Evolutionary conservation across 371 early-diverging fungal genomes (phyloP), one percentile per base, ranked within the genome.

Genomic region (Lichtheimia ornata): DNA sequence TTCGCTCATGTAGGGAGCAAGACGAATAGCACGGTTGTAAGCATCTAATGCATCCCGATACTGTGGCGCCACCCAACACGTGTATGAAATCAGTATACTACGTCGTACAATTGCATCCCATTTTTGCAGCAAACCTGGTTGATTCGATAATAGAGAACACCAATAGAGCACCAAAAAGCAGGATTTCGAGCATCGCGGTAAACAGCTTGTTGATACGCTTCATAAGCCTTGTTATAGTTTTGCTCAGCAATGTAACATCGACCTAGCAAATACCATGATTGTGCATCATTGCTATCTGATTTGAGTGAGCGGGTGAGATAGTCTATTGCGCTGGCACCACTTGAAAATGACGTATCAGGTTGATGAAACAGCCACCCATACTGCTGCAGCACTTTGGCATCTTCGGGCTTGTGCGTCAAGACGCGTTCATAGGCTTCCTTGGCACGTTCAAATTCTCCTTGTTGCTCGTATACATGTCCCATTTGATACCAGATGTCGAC

Each of bases 131-230:
- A 9, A 28, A 61, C 61, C 61, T 95, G 99, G 62, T 91, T 93
- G 67, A 97, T 97, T 69, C 96, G 94, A 79, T 90, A 98, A 67
- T 99, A 99, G 0, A 99, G 81, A 0, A 98, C 96, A 58, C 99
- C 99, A 65, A 99, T 99, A 9, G 97, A 96, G 72, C 98, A 97
- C 99, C 99, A 99, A 70, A 96, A 97, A 3, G 91, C 91, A 1
- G 99, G 96, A 66, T 99, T 97, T 49, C 89, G 87, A 9, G 91
- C 90, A 68, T 99, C 98, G 22, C 94, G 91, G 66, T 94, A 82
- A 4, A 99, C 98, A 5, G 98, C 98, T 69, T 97, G 94, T 79
- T 99, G 98, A 69, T 97, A 99, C 0, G 96, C 93, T 59, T 97
- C 97, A 71, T 98, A 98, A 0, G 99, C 98, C 62, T 95, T 93